phyloP scores from a whole-genome alignment of 495 filamentous ascomycete species.

The Penicillium psychrofluorescens region DNA sequence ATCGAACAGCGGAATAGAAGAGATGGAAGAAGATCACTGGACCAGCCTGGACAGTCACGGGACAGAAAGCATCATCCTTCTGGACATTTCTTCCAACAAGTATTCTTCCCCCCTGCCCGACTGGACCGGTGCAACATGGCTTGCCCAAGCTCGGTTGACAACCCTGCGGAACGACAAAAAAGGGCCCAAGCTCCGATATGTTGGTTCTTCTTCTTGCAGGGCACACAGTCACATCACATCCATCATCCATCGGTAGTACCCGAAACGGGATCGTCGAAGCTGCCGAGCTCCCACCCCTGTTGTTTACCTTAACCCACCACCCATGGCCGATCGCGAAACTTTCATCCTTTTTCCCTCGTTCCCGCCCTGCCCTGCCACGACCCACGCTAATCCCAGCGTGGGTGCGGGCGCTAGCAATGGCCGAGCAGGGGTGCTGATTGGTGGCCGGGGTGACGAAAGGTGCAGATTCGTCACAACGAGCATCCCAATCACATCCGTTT shows the following conservation, averaged over 20 bases:
- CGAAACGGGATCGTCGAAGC: constrained; percentile 4
- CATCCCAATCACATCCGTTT: constrained; percentile 22
- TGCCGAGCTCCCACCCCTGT: neutral
- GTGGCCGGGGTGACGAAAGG: constrained; percentile 17
- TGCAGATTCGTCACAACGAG: constrained; percentile 21
- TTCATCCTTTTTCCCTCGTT: no score
- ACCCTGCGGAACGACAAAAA: constrained; percentile 10
- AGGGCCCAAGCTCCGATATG: constrained; percentile 21
- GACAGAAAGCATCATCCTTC: no score
- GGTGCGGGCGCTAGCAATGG: no score
- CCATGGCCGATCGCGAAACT: no score
- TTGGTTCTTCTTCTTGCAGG: constrained; percentile 2
- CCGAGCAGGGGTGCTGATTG: constrained; percentile 13
- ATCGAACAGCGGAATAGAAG: no score
- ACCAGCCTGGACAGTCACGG: no score
- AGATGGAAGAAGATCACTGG: no score
- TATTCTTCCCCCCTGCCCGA: no score
- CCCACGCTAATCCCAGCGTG: no score
- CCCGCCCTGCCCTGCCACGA: no score
- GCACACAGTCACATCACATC: constrained; percentile 18
- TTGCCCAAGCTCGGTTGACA: constrained; percentile 15
- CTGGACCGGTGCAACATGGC: neutral
- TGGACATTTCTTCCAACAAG: no score
- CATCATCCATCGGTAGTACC: constrained; percentile 2
- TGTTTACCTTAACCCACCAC: no score